phyloP scores from a whole-genome alignment of 1,284 basidiomycete species.

The Cutaneotrichosporon sp. region DNA sequence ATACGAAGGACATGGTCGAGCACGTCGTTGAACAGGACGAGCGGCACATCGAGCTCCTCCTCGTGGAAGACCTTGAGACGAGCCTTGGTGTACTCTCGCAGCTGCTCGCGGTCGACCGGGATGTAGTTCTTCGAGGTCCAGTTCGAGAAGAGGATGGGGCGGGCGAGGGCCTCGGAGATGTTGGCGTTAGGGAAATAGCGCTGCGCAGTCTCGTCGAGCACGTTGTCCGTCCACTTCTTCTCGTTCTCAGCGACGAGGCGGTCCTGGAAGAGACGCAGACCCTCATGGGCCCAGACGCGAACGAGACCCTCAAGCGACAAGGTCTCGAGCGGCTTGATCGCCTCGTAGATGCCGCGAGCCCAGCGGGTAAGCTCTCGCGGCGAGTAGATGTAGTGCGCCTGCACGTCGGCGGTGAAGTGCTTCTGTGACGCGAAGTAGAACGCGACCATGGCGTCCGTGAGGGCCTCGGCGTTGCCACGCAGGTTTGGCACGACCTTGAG shows the following conservation, averaged over 20 bases:
- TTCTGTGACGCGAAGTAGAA: conserved; percentile 95
- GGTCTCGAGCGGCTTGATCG: conserved; percentile 87
- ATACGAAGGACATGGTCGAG: conserved; percentile 96
- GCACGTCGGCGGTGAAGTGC: conserved; percentile 90
- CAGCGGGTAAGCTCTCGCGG: conserved; percentile 98
- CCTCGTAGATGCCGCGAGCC: conserved; percentile 97
- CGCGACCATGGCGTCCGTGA: conserved; percentile 96
- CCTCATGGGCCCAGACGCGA: conserved; percentile 98
- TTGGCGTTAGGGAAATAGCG: conserved; percentile 92
- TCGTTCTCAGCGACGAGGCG: conserved; percentile 90
- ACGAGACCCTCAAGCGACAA: conserved; percentile 92
- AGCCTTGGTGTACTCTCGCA: conserved; percentile 96
- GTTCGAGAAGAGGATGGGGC: conserved; percentile 97
- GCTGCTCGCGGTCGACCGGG: conserved; percentile 86
- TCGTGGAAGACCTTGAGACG: conserved; percentile 94
- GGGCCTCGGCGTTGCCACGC: conserved; percentile 87
- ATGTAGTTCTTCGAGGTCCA: conserved; percentile 99
- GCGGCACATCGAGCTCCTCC: conserved; percentile 96
- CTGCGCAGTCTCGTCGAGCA: conserved; percentile 81
- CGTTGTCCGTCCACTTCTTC: conserved; percentile 90
- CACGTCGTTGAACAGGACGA: conserved; percentile 98
- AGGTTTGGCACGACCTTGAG: conserved; percentile 95
- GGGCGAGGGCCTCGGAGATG: conserved; percentile 72
- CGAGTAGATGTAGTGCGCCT: conserved; percentile 99
- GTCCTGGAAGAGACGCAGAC: conserved; percentile 95